Conservation (phyloP, 495 filamentous ascomycete species). For the Amphirosellinia nigrospora region DNA sequence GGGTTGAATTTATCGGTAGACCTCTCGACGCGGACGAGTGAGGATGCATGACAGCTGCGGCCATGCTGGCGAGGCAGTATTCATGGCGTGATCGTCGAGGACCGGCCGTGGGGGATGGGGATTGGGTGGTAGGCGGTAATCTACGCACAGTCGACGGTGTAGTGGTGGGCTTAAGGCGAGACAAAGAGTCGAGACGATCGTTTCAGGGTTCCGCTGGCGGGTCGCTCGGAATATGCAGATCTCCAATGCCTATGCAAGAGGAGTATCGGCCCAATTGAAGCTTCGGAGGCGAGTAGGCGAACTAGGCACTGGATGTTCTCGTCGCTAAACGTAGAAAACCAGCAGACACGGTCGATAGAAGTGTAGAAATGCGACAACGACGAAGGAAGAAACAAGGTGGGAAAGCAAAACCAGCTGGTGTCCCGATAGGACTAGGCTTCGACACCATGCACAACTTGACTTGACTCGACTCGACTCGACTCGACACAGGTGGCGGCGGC, state of each 20-base stretch:
- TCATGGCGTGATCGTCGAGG: constrained; percentile 30
- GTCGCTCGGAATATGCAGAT: constrained; percentile 19
- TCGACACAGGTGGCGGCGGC: constrained; percentile 20
- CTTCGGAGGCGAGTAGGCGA: background rate
- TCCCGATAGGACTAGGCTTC: constrained; percentile 10
- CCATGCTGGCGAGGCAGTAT: constrained; percentile 39
- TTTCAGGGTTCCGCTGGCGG: constrained; percentile 25
- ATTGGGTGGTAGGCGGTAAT: constrained; percentile 1
- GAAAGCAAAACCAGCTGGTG: constrained; percentile 1
- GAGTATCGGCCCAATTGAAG: constrained; percentile 17
- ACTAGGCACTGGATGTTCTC: background rate
- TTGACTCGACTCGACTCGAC: constrained; percentile 11
- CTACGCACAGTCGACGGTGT: background rate
- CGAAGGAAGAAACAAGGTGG: background rate
- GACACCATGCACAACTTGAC: constrained; percentile 6
- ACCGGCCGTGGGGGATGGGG: constrained; percentile 6
- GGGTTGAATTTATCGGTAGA: constrained; percentile 48
- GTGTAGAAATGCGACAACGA: background rate
- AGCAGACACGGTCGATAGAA: background rate
- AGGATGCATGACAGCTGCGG: constrained; percentile 34
- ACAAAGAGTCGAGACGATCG: constrained; percentile 25
- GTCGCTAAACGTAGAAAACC: background rate
- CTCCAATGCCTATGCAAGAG: constrained; percentile 14
- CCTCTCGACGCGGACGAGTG: constrained; percentile 40
- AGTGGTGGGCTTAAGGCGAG: constrained; percentile 16